These are phyloP conservation scores for Phytophthora cryptogea DNA, from an alignment of 352 stramenopile species.

Conservation along the genomic window DNA sequence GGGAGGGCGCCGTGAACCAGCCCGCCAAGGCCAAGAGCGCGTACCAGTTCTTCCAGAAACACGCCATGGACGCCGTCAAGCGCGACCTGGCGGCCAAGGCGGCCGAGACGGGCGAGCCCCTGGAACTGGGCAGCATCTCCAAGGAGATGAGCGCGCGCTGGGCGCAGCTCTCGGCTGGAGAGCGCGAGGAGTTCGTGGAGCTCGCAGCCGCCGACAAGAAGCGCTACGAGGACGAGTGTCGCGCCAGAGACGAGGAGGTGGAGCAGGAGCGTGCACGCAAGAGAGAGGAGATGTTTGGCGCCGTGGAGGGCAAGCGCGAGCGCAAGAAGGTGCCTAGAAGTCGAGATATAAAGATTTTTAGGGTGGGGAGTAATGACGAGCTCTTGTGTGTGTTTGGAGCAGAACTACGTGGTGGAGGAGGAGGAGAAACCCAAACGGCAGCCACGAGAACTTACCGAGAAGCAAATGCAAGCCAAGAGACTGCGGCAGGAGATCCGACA, in stretches of 20 bases:
- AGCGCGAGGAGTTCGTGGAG: conserved; percentile 75
- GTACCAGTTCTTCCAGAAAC: conserved; percentile 84
- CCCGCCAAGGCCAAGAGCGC: conserved; percentile 71
- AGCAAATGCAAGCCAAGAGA: conserved; percentile 72
- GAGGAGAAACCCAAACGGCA: conserved; percentile 46
- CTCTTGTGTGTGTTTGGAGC: conserved; percentile 6
- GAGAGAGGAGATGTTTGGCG: conserved; percentile 68
- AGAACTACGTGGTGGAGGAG: conserved; percentile 43
- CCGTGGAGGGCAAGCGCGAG: conserved; percentile 82
- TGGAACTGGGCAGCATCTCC: conserved; percentile 70
- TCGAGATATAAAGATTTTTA: too few relatives aligned
- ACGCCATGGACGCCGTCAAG: conserved; percentile 67
- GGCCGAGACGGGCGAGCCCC: conserved; percentile 48
- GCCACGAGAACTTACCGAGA: conserved; percentile 63
- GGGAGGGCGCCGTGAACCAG: conserved; percentile 37
- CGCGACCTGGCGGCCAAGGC: conserved; percentile 47
- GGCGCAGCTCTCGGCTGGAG: conserved; percentile 61
- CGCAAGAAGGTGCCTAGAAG: conserved; percentile 56
- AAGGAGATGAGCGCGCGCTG: conserved; percentile 83
- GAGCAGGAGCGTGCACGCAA: conserved; percentile 75
- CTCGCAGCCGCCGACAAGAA: conserved; percentile 59
- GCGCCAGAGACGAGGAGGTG: conserved; percentile 71
- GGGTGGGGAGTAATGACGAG: conserved; percentile 1
- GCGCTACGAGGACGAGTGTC: conserved; percentile 81
- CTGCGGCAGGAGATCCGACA: conserved; percentile 76